Evolutionary conservation across 23 red algal species (phyloP), one percentile per base, ranked within the genome.

Genomic region (Gracilaria vermiculophylla): DNA sequence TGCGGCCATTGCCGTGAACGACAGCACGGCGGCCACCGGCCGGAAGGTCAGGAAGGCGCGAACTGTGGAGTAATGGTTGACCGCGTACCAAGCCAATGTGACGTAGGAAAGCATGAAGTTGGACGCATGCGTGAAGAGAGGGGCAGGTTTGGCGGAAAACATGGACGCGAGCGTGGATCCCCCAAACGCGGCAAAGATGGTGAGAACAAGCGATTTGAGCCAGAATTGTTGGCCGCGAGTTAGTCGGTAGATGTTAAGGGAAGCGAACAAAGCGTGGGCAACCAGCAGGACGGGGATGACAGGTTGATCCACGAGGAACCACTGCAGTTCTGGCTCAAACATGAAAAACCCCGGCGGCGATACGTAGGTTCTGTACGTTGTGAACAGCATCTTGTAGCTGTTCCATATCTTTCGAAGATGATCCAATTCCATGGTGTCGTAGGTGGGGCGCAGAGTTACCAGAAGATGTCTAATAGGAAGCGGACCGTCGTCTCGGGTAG

Each of bases 141-240:
- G 94, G 5, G 76, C 94, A 0, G 85, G 84, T 9, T 49, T 60
- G 15, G 52, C 94, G 2, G 64, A 91, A 1, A 91, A 62, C 19
- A 95, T 23, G 32, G 53, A 55, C 5, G 94, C 94, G 27, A 95
- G 58, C 35, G 94, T 90, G 25, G 85, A 91, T 17, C 94, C 94
- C 5, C 94, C 94, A 69, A 95, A 95, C 43, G 94, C 94, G 5
- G 88, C 94, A 58, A 82, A 81, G 48, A 83, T 79, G 48, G 94
- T 87, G 41, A 95, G 65, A 3, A 91, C 86, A 33, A 76, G 82
- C 40, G 84, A 87, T 50, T 95, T 95, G 47, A 95, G 48, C 94
- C 94, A 95, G 79, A 90, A 89, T 37, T 84, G 77, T 7, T 42
- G 29, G 52, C 90, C 80, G 54, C 53, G 31, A 6, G 90, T 86